These are phyloP conservation scores for Cardamine occulta DNA, from an alignment of 345 rosid genomes.

Conservation along the genomic window DNA sequence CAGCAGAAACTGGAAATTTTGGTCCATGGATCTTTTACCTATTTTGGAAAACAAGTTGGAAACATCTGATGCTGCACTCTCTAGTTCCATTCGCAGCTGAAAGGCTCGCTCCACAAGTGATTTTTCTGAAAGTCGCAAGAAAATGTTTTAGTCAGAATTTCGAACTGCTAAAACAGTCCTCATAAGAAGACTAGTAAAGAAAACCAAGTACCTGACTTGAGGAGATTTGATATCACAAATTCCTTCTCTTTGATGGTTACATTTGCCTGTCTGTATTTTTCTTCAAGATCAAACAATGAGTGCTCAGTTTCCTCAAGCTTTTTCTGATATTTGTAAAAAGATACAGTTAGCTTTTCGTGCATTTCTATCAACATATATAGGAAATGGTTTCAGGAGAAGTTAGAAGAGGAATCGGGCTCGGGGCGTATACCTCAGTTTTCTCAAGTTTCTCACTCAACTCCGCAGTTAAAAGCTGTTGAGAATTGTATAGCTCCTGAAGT, in stretches of 20 bases:
- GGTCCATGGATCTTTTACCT: conserved; percentile 50
- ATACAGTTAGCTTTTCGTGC: conserved; percentile 30
- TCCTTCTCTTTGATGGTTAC: conserved; percentile 91
- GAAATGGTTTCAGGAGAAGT: background rate
- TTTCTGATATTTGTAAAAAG: conserved; percentile 56
- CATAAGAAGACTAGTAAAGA: background rate
- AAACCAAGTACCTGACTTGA: conserved; percentile 69
- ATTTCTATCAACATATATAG: conserved; percentile 3
- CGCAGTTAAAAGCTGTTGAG: conserved; percentile 70
- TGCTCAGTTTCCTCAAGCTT: conserved; percentile 88
- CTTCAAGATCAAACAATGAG: conserved; percentile 85
- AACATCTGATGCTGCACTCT: conserved; percentile 85
- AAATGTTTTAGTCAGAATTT: background rate
- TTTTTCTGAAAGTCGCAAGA: conserved; percentile 60
- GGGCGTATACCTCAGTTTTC: conserved; percentile 73
- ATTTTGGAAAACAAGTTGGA: conserved; percentile 86
- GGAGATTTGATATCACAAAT: conserved; percentile 82
- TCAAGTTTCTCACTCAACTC: conserved; percentile 83
- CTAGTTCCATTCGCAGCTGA: conserved; percentile 84
- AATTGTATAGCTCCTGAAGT: conserved; percentile 82
- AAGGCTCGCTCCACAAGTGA: conserved; percentile 80
- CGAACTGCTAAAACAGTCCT: background rate
- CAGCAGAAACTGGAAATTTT: conserved; percentile 5
- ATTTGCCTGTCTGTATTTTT: conserved; percentile 91
- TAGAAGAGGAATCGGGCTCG: conserved; percentile 8